These are phyloP conservation scores for Euphorbia corollata DNA, from an alignment of 441 rosid species.

Conservation along the genomic window DNA sequence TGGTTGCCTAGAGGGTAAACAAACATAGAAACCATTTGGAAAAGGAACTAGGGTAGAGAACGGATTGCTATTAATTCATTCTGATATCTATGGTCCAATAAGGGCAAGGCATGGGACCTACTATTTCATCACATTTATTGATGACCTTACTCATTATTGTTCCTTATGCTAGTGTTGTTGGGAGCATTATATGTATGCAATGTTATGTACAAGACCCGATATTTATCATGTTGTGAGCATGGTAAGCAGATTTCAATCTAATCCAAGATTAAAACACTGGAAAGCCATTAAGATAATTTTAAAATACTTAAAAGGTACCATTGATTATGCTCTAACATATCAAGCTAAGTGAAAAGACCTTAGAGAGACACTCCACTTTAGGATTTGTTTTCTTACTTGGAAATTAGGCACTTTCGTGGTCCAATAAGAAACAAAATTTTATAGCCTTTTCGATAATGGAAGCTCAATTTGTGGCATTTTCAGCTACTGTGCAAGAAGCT, in stretches of 20 bases:
- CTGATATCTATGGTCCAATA: no score
- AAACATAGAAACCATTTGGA: no score
- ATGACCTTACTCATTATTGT: not conserved
- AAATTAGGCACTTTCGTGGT: not conserved
- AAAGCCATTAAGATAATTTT: not conserved
- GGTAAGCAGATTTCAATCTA: not conserved
- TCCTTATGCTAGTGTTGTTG: not conserved
- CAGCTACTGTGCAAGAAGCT: not conserved
- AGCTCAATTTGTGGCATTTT: not conserved
- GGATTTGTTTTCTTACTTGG: not conserved
- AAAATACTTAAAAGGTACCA: not conserved
- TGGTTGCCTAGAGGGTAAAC: no score
- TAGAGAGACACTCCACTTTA: not conserved
- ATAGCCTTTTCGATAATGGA: not conserved
- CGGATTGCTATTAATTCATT: no score
- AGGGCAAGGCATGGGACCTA: no score
- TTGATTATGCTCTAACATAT: not conserved
- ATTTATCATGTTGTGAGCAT: not conserved
- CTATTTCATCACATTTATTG: no score
- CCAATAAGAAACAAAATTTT: not conserved
- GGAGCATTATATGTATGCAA: not conserved
- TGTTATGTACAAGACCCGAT: not conserved
- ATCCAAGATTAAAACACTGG: not conserved
- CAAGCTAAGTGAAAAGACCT: not conserved
- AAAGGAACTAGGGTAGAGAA: no score